A percentile compares a stretch with the other conserved stretches of the same genome.
Conservation (phyloP, 352 stramenopile species). For the Detonula confervacea region DNA sequence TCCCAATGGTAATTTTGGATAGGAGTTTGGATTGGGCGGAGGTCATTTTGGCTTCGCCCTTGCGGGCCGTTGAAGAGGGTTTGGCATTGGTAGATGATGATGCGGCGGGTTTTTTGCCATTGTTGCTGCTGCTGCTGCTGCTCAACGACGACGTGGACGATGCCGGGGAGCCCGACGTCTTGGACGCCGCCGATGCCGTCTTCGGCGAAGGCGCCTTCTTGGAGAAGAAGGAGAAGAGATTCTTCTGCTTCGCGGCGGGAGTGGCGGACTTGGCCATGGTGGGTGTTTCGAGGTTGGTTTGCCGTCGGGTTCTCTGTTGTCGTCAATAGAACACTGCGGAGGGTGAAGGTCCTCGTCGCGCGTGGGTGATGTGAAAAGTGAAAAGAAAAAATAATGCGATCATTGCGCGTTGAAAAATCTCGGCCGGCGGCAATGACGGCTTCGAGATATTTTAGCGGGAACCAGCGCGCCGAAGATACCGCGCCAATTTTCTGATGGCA, state of each 20-base stretch:
- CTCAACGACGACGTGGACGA: background rate
- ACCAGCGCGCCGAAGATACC: too few species aligned
- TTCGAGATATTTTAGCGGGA: too few species aligned
- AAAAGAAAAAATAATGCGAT: too few species aligned
- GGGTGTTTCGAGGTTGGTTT: background rate
- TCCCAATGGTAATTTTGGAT: slow-evolving; percentile 48
- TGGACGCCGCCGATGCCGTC: background rate
- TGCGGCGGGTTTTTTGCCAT: background rate
- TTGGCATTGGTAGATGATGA: background rate
- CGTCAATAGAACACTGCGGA: too few species aligned
- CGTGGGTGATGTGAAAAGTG: too few species aligned
- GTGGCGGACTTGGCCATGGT: slow-evolving; percentile 29
- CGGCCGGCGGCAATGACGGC: too few species aligned
- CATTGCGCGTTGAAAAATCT: too few species aligned
- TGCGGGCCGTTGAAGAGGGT: background rate
- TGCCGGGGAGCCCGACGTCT: background rate
- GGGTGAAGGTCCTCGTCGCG: too few species aligned
- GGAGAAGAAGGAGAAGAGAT: slow-evolving; percentile 61
- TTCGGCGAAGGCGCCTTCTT: slow-evolving; percentile 34
- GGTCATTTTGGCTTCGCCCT: background rate
- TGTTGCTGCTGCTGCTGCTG: background rate
- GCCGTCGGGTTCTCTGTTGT: background rate
- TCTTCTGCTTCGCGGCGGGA: slow-evolving; percentile 36
- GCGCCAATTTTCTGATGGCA: background rate
- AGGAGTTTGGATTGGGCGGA: slow-evolving; percentile 14